Base-by-base conservation (phyloP, 179 eudicot species). In the Nepenthes alata region DNA sequence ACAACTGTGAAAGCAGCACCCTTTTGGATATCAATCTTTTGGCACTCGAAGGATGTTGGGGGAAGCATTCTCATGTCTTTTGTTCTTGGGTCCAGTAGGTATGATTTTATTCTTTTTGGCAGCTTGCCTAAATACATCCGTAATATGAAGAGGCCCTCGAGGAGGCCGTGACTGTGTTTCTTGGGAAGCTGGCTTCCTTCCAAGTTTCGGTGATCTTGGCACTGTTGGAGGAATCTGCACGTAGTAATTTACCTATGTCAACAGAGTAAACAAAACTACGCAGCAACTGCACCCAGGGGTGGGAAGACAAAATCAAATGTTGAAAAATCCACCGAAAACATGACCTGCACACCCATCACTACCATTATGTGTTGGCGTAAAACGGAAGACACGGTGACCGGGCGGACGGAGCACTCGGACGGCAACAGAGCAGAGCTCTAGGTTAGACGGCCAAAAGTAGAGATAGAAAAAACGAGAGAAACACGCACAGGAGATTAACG, bases 191-290 rank as follows among this genome's bases (percentile, higher is more conserved):
- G 62, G 65, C 69, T 70, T 83, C 69, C 62, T 58, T 77, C 65
- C 70, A 34, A 70, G 39, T 65, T 70, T 74, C 14, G 74, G 77
- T 53, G 70, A 64, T 25, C 16, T 66, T 55, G 75, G 60, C 50
- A 13, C 57, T n/a, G 72, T 51, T 38, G 41, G 38, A 61, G 74
- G 75, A 67, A 77, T 69, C 87, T 86, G 83, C 72, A 72, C 45
- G 53, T 39, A 64, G 44, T 8, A 58, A 34, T 37, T 11, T 34
- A 44, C 15, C n/a, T 54, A 12, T 15, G 52, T 69, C 54, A 58
- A n/a, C 11, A 48, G 38, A 10, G 38, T 8, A 36, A 15, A 37
- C 44, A 38, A 2, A 56, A 59, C 9, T 49, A 9, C 7, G 10
- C 47, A 4, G 47, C 6, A 44, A 44, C 6, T 4, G 47, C 5